Evolutionary conservation across 257 asterid genomes (phyloP), one percentile per base, ranked within the genome.

Genomic region (Craterostigma plantagineum): DNA sequence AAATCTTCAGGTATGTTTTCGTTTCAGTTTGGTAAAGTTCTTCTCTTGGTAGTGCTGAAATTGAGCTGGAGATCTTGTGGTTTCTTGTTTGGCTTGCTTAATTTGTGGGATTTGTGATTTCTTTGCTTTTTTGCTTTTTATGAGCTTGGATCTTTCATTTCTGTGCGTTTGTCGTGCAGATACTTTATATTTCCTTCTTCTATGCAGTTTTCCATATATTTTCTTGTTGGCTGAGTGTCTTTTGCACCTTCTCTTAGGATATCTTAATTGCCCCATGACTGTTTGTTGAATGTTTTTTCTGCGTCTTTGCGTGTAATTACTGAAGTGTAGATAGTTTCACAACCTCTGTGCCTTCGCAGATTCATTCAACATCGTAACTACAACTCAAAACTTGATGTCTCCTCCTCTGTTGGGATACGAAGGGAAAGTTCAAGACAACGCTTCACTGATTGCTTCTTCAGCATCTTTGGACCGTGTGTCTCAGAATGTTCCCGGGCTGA

Each of bases 401-500:
- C 68, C 72, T 9, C 58, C 72, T 3, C 57, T 49, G 10, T 60
- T 62, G 65, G 78, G 68, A 53, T 53, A 60, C 38, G 78, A 69
- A 51, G 80, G 65, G 63, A 69, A 61, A 54, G 68, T 61, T 45
- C 72, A 46, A 47, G 53, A 68, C 46, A 52, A 60, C 65, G 68
- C 47, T 37, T 53, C 77, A 34, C 38, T 56, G 51, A 62, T 74
- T 72, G 72, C 58, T 57, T 70, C 85, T 33, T 64, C 90, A 48
- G 50, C 72, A 16, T 58, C 76, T n/a, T 49, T 55, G 0, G 84
- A 62, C 57, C 66, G 60, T 51, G 6, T 61, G 42, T 52, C 81
- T 8, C 65, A 41, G 49, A 63, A 46, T 14, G 62, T 45, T 7
- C 44, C 45, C 11, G 72, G 63, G 12, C 55, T 76, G 64, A 82